Conservation (phyloP, 1,284 basidiomycete species). For the Sporisorium reilianum region DNA sequence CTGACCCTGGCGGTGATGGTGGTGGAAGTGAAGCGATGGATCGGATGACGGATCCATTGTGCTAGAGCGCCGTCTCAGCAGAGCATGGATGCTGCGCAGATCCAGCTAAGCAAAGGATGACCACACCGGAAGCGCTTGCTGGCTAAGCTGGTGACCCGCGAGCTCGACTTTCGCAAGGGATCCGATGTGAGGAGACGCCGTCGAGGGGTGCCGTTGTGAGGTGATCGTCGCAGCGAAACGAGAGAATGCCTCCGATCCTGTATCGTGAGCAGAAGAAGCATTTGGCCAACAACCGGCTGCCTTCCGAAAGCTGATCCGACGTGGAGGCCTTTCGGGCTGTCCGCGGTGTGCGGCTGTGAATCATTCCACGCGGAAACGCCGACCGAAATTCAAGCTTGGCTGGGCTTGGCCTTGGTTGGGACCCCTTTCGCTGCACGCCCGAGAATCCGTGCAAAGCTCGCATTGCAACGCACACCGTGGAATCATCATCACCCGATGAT, state of each 20-base stretch:
- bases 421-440: slow-evolving; percentile 7
- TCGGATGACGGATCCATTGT: slow-evolving; percentile 30
- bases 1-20: slow-evolving; percentile 23
- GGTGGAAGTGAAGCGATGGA: slow-evolving; percentile 20
- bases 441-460: not conserved
- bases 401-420: not conserved
- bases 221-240: not conserved
- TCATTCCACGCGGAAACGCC: slow-evolving; percentile 21
- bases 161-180: not conserved
- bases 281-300: not conserved
- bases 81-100: not conserved
- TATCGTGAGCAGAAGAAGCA: slow-evolving; percentile 4
- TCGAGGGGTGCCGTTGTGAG: not conserved
- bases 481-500: not conserved
- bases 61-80: not conserved
- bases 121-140: not conserved
- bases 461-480: not conserved
- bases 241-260: not conserved
- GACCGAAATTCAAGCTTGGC: not conserved
- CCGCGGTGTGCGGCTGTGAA: not conserved
- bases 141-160: not conserved
- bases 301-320: slow-evolving; percentile 19
- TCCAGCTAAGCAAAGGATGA: not conserved
- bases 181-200: not conserved
- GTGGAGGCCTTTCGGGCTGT: slow-evolving; percentile 22